Evolutionary conservation across 2,329 filamentous ascomycete species (phyloP).

Genomic region (Rutstroemia sp.): DNA sequence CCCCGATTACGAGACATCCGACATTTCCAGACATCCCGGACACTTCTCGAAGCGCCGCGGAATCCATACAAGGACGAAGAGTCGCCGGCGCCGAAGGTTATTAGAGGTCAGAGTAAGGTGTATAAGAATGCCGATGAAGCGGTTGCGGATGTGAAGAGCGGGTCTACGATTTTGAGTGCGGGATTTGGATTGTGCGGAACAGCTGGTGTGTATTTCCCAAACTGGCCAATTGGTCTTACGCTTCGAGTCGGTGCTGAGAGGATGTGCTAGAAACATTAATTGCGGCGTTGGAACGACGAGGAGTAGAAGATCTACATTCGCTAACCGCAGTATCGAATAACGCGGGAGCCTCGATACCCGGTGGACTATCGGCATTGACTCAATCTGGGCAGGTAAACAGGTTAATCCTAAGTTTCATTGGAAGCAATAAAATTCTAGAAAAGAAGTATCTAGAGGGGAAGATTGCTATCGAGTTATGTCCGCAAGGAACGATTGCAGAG

Average conservation of each 20-base stretch:
- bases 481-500: conserved; percentile 67
- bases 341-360: conserved; percentile 59
- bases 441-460: conserved; percentile 66
- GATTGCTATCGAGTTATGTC: conserved; percentile 66
- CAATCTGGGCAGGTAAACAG: conserved; percentile 62
- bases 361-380: conserved; percentile 60
- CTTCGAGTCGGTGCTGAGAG: background rate
- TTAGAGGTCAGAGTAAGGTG: conserved; percentile 12
- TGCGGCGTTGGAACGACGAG: conserved; percentile 53
- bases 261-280: conserved; percentile 56
- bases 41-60: conserved; percentile 5
- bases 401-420: conserved; percentile 68
- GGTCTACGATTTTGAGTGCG: conserved; percentile 64
- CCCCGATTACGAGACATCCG: conserved; percentile 5
- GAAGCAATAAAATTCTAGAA: conserved; percentile 69
- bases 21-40: conserved; percentile 3
- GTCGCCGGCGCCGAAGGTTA: conserved; percentile 7
- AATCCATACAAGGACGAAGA: conserved; percentile 4
- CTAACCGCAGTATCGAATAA: conserved; percentile 76
- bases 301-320: conserved; percentile 44
- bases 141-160: conserved; percentile 34
- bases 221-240: too few relatives aligned
- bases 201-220: background rate
- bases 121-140: conserved; percentile 14
- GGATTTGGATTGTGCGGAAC: conserved; percentile 51